Percentiles rank a stretch among this genome's conserved stretches.
Evolutionary conservation across 2,329 filamentous ascomycete genomes (phyloP).

Genomic region (Fusarium azukiicola): DNA sequence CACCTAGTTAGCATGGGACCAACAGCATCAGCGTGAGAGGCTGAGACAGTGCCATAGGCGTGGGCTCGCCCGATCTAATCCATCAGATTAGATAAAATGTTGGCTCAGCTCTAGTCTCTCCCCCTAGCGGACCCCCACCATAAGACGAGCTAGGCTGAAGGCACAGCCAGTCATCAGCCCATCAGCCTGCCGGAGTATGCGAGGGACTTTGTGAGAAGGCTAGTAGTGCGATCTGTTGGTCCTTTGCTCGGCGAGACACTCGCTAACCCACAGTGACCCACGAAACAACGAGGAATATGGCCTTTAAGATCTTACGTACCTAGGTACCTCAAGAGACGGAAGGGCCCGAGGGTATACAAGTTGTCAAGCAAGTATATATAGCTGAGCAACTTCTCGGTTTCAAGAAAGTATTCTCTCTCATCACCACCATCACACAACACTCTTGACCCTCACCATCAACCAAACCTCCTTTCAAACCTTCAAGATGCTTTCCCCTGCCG

Average conservation of each 20-base stretch:
- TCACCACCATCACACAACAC: neutral
- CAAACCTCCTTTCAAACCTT: neutral
- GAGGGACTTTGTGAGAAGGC: neutral
- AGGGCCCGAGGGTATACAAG: neutral
- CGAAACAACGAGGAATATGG: neutral
- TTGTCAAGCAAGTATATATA: neutral
- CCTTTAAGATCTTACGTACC: neutral
- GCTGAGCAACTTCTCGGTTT: neutral
- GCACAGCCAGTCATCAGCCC: neutral
- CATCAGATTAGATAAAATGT: slow-evolving; percentile 20
- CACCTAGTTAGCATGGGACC: neutral
- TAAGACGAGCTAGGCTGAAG: neutral
- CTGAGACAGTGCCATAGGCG: neutral
- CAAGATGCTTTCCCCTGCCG: slow-evolving; percentile 15
- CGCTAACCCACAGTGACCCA: neutral
- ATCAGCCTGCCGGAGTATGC: neutral
- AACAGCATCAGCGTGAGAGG: neutral
- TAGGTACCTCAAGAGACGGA: neutral
- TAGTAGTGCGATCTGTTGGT: neutral
- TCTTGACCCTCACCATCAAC: neutral
- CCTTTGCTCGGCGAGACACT: neutral
- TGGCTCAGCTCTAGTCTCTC: neutral
- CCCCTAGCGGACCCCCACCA: neutral
- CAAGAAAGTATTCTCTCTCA: neutral
- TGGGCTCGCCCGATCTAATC: slow-evolving; percentile 10